A percentile compares a stretch with the other conserved stretches of the same genome.
phyloP scores from a whole-genome alignment of 345 rosid species.

The Pistacia integerrima region DNA sequence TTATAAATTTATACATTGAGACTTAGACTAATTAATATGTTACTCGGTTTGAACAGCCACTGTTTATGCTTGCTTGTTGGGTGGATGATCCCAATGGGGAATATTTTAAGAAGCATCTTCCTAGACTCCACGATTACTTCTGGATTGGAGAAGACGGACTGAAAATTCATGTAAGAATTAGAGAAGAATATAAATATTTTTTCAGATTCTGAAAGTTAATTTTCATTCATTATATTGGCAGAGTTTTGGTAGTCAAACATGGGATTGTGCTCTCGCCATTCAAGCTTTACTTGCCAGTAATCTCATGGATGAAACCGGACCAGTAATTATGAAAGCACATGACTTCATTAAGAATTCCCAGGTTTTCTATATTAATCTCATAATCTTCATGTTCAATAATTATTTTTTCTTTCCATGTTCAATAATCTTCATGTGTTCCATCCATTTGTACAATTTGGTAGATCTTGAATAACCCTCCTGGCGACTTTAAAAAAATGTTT shows the following conservation, averaged over 20 bases:
- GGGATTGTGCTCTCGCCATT: slow-evolving; percentile 59
- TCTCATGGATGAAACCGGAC: slow-evolving; percentile 50
- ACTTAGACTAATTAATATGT: not conserved
- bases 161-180: no score
- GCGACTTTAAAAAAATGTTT: no score
- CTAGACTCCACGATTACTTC: slow-evolving; percentile 36
- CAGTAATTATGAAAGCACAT: slow-evolving; percentile 66
- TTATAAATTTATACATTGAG: no score
- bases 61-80: slow-evolving; percentile 55
- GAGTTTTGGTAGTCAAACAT: slow-evolving; percentile 53
- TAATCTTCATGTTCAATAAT: no score
- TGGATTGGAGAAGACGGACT: no score
- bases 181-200: no score
- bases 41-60: slow-evolving; percentile 16
- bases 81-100: slow-evolving; percentile 45
- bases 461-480: no score
- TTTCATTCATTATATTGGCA: not conserved
- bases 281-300: slow-evolving; percentile 72
- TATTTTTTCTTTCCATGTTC: no score
- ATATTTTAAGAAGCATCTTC: slow-evolving; percentile 47
- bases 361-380: slow-evolving; percentile 28
- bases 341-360: slow-evolving; percentile 78
- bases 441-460: no score
- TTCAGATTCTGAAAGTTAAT: no score
- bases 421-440: no score